phyloP scores from a whole-genome alignment of 768 basidiomycete species.

The Pholiota conissans region DNA sequence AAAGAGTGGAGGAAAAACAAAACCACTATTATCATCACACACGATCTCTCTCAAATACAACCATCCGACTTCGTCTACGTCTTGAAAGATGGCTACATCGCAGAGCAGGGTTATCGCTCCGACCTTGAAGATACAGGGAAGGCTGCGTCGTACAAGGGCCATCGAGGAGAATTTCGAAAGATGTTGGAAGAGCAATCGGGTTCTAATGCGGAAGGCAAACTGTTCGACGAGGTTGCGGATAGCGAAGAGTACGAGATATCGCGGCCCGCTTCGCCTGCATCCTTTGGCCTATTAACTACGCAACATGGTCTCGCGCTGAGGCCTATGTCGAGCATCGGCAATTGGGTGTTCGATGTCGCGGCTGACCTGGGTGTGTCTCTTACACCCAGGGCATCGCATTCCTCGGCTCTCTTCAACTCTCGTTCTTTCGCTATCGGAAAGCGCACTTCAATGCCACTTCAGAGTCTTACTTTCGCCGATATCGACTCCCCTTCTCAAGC shows the following conservation, averaged over 20 bases:
- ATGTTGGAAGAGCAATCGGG: slow-evolving; percentile 61
- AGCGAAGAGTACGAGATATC: not conserved
- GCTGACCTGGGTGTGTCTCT: slow-evolving; percentile 53
- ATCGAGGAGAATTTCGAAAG: slow-evolving; percentile 64
- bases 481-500: not conserved
- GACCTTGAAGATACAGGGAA: slow-evolving; percentile 61
- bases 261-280: not conserved
- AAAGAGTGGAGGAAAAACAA: slow-evolving; percentile 70
- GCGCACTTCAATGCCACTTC: no score
- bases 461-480: not conserved
- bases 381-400: not conserved
- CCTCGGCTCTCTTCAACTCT: not conserved
- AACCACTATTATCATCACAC: slow-evolving; percentile 94
- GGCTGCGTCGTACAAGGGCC: slow-evolving; percentile 7
- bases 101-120: slow-evolving; percentile 83
- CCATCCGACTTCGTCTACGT: slow-evolving; percentile 88
- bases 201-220: not conserved
- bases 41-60: slow-evolving; percentile 85
- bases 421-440: not conserved
- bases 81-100: slow-evolving; percentile 75
- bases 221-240: no score
- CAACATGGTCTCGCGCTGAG: not conserved
- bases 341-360: slow-evolving; percentile 85
- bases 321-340: slow-evolving; percentile 47
- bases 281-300: not conserved